Conservation (phyloP, 176 grass and related monocot genomes). For the Eleusine indica region DNA sequence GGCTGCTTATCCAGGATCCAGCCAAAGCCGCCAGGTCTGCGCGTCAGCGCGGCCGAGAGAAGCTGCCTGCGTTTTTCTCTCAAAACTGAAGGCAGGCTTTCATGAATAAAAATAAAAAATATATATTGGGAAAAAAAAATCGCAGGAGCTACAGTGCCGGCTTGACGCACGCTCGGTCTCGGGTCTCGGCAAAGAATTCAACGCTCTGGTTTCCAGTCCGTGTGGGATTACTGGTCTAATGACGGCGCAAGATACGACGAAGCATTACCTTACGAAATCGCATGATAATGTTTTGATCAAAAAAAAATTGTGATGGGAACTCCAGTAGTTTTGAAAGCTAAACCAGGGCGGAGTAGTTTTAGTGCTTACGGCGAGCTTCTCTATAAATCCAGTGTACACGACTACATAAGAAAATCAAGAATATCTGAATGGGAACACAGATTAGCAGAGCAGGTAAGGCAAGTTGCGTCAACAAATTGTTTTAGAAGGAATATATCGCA, state of each 20-base stretch:
- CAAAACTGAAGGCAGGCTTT: not conserved
- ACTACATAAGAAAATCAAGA: not conserved
- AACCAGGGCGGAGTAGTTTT: not conserved
- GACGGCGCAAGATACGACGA: too few relatives aligned
- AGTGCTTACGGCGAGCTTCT: not conserved
- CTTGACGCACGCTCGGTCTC: not conserved
- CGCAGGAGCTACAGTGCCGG: not conserved
- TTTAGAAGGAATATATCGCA: not conserved
- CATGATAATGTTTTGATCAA: not conserved
- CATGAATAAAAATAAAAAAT: not conserved
- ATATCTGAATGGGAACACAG: not conserved
- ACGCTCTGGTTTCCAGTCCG: not conserved
- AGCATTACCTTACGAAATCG: not conserved
- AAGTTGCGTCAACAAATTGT: not conserved
- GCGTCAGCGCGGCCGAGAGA: not conserved
- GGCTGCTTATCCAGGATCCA: not conserved
- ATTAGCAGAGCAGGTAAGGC: not conserved
- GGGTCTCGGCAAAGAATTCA: not conserved
- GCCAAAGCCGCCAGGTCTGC: not conserved
- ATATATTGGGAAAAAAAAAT: too few relatives aligned
- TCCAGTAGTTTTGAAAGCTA: not conserved
- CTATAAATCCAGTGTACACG: not conserved
- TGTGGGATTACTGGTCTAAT: not conserved
- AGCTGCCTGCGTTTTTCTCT: not conserved
- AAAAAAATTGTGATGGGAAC: not conserved